These are phyloP conservation scores for Candida smagusa DNA, from an alignment of 1,139 yeast genomes.

Conservation along the genomic window DNA sequence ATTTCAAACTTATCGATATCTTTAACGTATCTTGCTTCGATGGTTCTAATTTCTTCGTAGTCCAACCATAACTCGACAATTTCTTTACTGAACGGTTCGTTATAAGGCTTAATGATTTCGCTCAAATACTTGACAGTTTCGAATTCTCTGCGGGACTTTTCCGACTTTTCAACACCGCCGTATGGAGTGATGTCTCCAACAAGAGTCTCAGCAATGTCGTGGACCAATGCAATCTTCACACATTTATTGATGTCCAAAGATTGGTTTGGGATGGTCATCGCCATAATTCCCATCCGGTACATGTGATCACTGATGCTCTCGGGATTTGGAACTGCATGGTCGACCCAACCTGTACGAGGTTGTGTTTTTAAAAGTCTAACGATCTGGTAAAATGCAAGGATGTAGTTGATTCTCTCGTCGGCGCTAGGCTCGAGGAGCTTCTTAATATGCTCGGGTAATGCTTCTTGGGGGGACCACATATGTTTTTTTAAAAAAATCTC, in stretches of 20 bases:
- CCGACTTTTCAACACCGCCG: constrained; percentile 62
- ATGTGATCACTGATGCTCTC: constrained; percentile 93
- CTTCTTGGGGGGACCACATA: constrained; percentile 58
- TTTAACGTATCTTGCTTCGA: constrained; percentile 87
- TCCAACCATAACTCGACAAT: constrained; percentile 80
- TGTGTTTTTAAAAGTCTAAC: constrained; percentile 74
- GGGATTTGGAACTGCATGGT: constrained; percentile 57
- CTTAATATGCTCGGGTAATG: constrained; percentile 52
- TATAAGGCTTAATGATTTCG: constrained; percentile 60
- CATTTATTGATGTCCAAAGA: constrained; percentile 48
- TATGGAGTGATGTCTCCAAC: constrained; percentile 96
- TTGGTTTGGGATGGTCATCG: constrained; percentile 63
- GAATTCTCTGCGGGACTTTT: constrained; percentile 79
- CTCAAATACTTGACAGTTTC: constrained; percentile 69
- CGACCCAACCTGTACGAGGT: constrained; percentile 92
- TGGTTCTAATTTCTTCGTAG: constrained; percentile 77
- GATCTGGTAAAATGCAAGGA: constrained; percentile 72
- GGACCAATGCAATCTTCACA: constrained; percentile 82
- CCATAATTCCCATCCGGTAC: constrained; percentile 90
- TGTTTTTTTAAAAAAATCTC: constrained; percentile 10
- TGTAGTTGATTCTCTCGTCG: constrained; percentile 39
- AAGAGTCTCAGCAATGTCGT: constrained; percentile 89
- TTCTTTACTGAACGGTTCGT: constrained; percentile 60
- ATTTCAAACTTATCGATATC: constrained; percentile 94
- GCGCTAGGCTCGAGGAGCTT: constrained; percentile 28